Base-by-base conservation (phyloP, 2,329 filamentous ascomycete species). In the Diaporthe helianthi region DNA sequence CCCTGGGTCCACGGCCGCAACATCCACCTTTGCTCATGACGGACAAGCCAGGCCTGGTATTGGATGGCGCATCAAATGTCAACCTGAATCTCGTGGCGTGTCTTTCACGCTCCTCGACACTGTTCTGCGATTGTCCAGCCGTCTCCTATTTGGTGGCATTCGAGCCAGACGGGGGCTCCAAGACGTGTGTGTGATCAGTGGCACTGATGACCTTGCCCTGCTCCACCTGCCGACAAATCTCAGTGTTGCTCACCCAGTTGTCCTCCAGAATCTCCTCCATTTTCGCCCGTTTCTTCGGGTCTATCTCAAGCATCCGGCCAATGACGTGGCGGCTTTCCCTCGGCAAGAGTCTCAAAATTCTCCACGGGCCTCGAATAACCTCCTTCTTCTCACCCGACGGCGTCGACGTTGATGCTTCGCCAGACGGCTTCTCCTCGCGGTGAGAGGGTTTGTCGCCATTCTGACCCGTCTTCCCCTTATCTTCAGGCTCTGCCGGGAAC, bases 271-370 rank as follows among this genome's bases (percentile, higher is more conserved):
- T 92, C 76, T 99, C 94, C 29, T 91, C 86, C 83, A 99, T 91
- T 3, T 88, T 93, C 3, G 94, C 95, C 68, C 96, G 89, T 73
- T 92, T 91, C 76, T 89, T 91, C 0, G 94, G 93, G 75, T 97
- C 89, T 63, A 98, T 86, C 76, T 96, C 93, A 44, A 99, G 87
- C 96, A 99, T 99, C 69, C 92, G 87, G 53, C 93, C 91, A 67
- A 99, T 92, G 72, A 99, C 94, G 77, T 95, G 91, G 64, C 96
- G 86, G 73, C 92, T 97, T 80, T 98, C 96, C 70, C 95, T 87
- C 0, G 96, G 96, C 12, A 99, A 84, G 44, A 98, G 84, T 51
- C 96, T 89, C 36, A 99, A 83, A 52, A 99, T 87, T 55, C 96
- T 88, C 92, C 95, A 97, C 2, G 96, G 96, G 0, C 96, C 96